phyloP scores from a whole-genome alignment of 305 asterid species.

The Solanum hybrid region DNA sequence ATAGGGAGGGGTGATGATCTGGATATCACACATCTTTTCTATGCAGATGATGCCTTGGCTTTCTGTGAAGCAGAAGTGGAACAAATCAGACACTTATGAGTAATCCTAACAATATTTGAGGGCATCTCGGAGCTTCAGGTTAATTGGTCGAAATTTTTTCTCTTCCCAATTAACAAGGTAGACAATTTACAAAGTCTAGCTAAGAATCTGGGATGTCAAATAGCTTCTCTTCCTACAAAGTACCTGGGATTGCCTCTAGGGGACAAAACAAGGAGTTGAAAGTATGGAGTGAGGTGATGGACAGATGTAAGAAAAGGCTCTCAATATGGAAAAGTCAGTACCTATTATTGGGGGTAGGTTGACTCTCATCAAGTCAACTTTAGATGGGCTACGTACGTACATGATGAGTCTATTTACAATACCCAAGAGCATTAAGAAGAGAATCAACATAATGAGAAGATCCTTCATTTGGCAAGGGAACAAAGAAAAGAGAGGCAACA shows the following conservation, averaged over 20 bases:
- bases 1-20: neutral
- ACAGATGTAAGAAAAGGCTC: neutral
- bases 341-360: neutral
- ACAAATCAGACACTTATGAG: neutral
- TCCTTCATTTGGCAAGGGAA: neutral
- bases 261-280: neutral
- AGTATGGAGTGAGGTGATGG: neutral
- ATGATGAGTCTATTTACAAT: neutral
- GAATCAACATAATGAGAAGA: neutral
- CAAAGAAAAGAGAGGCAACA: neutral
- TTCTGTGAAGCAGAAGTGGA: neutral
- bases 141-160: neutral
- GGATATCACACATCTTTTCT: neutral
- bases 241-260: neutral
- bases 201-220: neutral
- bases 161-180: neutral
- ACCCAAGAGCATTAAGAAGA: neutral
- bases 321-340: neutral
- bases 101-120: neutral
- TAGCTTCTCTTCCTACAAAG: neutral
- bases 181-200: neutral
- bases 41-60: neutral
- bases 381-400: neutral
- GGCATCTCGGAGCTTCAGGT: neutral
- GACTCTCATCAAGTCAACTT: neutral